Conservation (phyloP, 768 basidiomycete species). For the Galerina marginata region DNA sequence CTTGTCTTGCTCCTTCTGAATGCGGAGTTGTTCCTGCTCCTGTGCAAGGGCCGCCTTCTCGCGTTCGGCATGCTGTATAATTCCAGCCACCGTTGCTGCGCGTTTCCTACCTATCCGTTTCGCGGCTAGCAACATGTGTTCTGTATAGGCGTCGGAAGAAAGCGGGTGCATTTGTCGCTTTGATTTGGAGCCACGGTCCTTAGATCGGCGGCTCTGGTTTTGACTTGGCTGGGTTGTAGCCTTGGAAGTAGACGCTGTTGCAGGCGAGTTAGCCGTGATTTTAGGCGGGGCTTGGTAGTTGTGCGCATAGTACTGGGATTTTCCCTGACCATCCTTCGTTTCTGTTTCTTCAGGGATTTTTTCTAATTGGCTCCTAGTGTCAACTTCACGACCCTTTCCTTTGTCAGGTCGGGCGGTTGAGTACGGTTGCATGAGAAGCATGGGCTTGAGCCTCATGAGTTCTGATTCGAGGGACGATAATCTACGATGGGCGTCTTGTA, state of each 20-base stretch:
- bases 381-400: constrained; percentile 27
- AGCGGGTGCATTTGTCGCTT: constrained; percentile 31
- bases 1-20: constrained; percentile 33
- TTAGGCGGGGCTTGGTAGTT: constrained; percentile 4
- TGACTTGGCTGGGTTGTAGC: too few relatives aligned
- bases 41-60: constrained; percentile 41
- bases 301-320: constrained; percentile 2
- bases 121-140: constrained; percentile 74
- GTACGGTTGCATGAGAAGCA: constrained; percentile 69
- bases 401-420: constrained; percentile 28
- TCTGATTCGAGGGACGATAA: constrained; percentile 65
- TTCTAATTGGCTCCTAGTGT: background rate
- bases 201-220: too few relatives aligned
- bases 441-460: constrained; percentile 65
- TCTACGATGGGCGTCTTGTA: constrained; percentile 61
- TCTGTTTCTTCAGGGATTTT: constrained; percentile 6
- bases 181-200: constrained; percentile 14
- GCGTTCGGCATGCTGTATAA: constrained; percentile 43
- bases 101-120: constrained; percentile 71
- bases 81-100: constrained; percentile 58
- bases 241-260: constrained; percentile 7
- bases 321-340: background rate
- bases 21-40: constrained; percentile 31
- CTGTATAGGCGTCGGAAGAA: constrained; percentile 68
- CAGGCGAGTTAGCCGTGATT: background rate